Percentiles rank a stretch among this genome's conserved stretches.
These are phyloP conservation scores for Trichophyton schoenleinii DNA, from an alignment of 2,329 filamentous ascomycete species.

Conservation along the genomic window DNA sequence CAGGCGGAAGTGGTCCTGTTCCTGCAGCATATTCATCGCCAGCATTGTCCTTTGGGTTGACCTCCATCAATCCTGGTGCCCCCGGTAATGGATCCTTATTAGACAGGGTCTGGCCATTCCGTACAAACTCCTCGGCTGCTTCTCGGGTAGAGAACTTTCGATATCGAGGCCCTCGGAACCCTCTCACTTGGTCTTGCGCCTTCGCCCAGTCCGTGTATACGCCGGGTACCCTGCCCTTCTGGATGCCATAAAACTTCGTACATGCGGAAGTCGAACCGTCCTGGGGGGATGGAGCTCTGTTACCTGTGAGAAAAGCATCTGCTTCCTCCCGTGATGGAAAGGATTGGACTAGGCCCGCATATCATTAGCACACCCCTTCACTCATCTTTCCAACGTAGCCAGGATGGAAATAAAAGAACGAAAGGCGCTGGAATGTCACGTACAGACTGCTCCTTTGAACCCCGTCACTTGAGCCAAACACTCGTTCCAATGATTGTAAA, in stretches of 20 bases:
- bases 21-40: conserved; percentile 39
- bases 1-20: conserved; percentile 42
- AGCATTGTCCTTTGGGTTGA: conserved; percentile 32
- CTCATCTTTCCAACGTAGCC: too few relatives aligned
- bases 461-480: conserved; percentile 50
- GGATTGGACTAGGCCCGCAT: conserved; percentile 53
- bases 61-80: conserved; percentile 29
- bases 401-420: neutral
- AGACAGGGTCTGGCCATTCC: conserved; percentile 7
- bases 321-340: conserved; percentile 64
- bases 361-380: neutral
- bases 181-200: conserved; percentile 60
- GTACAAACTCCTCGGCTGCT: conserved; percentile 72
- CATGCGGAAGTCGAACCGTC: conserved; percentile 25
- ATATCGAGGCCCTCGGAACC: conserved; percentile 55
- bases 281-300: conserved; percentile 29
- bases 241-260: conserved; percentile 49
- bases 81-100: conserved; percentile 10
- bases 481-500: conserved; percentile 52
- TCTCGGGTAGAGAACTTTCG: conserved; percentile 55
- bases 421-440: conserved; percentile 26
- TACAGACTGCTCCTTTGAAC: conserved; percentile 56
- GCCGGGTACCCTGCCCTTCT: conserved; percentile 45
- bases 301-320: conserved; percentile 60
- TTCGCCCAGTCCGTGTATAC: conserved; percentile 57